Evolutionary conservation across 306 rosid genomes (phyloP).

Genomic region (Sicyos edulis): DNA sequence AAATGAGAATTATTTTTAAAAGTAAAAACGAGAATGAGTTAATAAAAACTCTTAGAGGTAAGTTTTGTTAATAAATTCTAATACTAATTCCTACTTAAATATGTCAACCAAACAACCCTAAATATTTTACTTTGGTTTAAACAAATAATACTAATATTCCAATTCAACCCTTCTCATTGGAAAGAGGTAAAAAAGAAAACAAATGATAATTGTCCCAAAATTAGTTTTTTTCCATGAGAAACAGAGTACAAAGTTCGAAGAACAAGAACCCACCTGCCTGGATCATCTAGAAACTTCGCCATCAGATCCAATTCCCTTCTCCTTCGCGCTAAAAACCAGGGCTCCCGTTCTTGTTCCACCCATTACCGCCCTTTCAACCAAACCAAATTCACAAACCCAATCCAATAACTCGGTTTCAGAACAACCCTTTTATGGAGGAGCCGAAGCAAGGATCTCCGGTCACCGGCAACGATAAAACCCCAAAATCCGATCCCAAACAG

Average conservation of each 20-base stretch:
- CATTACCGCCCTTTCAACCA: slow-evolving; percentile 25
- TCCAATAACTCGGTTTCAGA: neutral
- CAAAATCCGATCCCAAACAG: slow-evolving; percentile 24
- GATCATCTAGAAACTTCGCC: neutral
- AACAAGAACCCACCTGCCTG: neutral
- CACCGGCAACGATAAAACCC: slow-evolving; percentile 7
- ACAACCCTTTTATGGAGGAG: slow-evolving; percentile 37
- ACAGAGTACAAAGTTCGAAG: neutral
- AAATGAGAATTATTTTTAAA: no score
- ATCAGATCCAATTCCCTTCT: slow-evolving; percentile 6
- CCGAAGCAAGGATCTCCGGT: slow-evolving; percentile 27
- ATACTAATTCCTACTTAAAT: no score
- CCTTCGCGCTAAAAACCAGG: slow-evolving; percentile 29
- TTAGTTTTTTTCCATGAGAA: neutral
- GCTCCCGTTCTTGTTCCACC: neutral
- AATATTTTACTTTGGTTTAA: no score
- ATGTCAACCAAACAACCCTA: no score
- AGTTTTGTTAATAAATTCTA: no score
- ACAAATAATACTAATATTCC: no score
- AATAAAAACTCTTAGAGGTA: no score
- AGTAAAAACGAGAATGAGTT: no score
- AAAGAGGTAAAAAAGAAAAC: no score
- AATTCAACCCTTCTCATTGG: no score
- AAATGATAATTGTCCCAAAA: neutral
- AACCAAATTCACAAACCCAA: neutral